These are phyloP conservation scores for Dichomitus squalens DNA, from an alignment of 1,284 basidiomycete species.

Conservation along the genomic window DNA sequence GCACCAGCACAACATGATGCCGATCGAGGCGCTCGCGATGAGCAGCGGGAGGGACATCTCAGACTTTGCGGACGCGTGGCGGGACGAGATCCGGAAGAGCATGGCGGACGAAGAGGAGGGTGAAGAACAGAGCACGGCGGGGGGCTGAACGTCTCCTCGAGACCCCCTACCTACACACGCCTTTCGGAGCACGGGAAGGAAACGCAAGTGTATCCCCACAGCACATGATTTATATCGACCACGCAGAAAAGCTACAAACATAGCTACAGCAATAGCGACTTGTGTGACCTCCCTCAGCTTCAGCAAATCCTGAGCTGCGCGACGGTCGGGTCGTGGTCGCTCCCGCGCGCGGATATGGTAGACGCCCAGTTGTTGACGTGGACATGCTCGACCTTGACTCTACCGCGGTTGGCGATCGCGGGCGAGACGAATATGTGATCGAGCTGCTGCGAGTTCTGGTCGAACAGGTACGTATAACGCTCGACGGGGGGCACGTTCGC, in stretches of 20 bases:
- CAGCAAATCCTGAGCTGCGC: constrained; percentile 49
- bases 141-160: too few relatives aligned
- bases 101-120: constrained; percentile 37
- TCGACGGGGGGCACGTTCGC: constrained; percentile 50
- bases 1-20: constrained; percentile 91
- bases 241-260: neutral
- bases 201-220: neutral
- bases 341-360: constrained; percentile 42
- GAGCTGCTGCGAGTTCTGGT: constrained; percentile 59
- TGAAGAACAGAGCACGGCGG: too few relatives aligned
- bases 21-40: constrained; percentile 82
- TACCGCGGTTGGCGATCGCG: constrained; percentile 43
- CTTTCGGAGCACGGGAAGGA: too few relatives aligned
- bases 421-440: constrained; percentile 60
- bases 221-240: neutral
- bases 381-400: constrained; percentile 53
- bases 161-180: too few relatives aligned
- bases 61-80: constrained; percentile 75
- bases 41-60: constrained; percentile 73
- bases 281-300: neutral
- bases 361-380: constrained; percentile 63
- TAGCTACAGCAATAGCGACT: neutral
- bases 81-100: constrained; percentile 49
- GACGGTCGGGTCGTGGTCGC: constrained; percentile 65
- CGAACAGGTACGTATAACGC: constrained; percentile 64